Percentiles rank a stretch among this genome's conserved stretches.
phyloP scores from a whole-genome alignment of 108 stramenopile genomes.

The Skeletonema marinoi region DNA sequence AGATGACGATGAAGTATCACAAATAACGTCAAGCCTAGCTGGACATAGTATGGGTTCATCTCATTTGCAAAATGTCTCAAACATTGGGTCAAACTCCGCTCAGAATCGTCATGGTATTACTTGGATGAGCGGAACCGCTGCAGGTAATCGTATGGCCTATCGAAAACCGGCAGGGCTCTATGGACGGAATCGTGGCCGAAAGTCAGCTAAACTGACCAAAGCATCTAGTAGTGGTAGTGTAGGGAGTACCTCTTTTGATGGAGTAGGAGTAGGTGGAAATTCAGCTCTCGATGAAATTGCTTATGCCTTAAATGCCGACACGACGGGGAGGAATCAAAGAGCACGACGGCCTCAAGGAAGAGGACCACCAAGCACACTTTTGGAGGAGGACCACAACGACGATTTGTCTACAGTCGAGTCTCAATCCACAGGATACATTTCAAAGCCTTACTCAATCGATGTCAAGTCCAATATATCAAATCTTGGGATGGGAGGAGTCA shows the following conservation, averaged over 20 bases:
- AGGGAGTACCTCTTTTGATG: neutral
- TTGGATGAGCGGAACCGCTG: constrained; percentile 12
- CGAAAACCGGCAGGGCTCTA: constrained; percentile 23
- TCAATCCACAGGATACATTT: constrained; percentile 2
- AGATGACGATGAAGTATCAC: constrained; percentile 50
- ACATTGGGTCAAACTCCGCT: neutral
- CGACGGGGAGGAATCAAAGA: constrained; percentile 19
- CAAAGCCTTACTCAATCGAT: constrained; percentile 1
- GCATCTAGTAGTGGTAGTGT: neutral
- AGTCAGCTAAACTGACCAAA: neutral
- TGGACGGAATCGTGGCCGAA: constrained; percentile 26
- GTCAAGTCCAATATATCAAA: constrained; percentile 25
- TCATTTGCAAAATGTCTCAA: constrained; percentile 23
- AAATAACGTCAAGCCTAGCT: constrained; percentile 50
- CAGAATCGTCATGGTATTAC: constrained; percentile 17
- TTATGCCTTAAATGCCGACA: constrained; percentile 25
- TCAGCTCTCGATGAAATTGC: constrained; percentile 36
- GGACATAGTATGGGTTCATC: constrained; percentile 26
- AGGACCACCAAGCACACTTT: neutral
- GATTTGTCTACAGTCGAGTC: constrained; percentile 20
- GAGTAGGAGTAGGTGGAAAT: constrained; percentile 5
- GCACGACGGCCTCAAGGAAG: constrained; percentile 8
- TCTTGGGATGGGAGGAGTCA: constrained; percentile 37
- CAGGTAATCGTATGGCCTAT: constrained; percentile 16
- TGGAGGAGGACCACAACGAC: neutral